phyloP scores from a whole-genome alignment of 2,329 filamentous ascomycete genomes.

The Venturia nashicola region DNA sequence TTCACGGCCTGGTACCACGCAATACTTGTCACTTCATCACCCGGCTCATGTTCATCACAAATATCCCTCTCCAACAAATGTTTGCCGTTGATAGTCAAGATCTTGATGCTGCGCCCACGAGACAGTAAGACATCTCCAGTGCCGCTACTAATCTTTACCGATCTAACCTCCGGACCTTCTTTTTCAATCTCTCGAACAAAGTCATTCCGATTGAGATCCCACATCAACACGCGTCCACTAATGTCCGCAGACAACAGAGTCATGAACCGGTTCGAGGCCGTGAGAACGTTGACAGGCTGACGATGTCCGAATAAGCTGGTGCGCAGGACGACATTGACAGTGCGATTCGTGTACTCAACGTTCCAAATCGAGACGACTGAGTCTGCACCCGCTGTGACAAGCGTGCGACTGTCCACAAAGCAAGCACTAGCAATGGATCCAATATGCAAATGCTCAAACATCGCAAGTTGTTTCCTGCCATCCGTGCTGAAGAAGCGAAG shows the following conservation, averaged over 20 bases:
- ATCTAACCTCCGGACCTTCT: conserved; percentile 41
- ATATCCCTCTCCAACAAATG: conserved; percentile 72
- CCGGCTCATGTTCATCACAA: conserved; percentile 49
- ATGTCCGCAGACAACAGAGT: conserved; percentile 72
- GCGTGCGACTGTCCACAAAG: conserved; percentile 79
- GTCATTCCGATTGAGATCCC: conserved; percentile 85
- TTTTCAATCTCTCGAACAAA: conserved; percentile 67
- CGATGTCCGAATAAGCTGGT: conserved; percentile 86
- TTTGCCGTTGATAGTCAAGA: conserved; percentile 84
- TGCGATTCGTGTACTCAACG: conserved; percentile 52
- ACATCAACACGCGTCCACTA: conserved; percentile 75
- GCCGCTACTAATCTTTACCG: conserved; percentile 77
- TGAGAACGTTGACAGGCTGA: conserved; percentile 66
- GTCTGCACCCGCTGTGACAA: conserved; percentile 86
- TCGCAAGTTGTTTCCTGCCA: conserved; percentile 67
- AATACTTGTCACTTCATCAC: conserved; percentile 65
- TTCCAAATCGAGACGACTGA: conserved; percentile 82
- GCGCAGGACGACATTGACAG: conserved; percentile 65
- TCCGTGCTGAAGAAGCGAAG: conserved; percentile 84
- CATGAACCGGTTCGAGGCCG: conserved; percentile 78
- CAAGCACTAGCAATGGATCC: conserved; percentile 74
- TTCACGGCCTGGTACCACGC: conserved; percentile 86
- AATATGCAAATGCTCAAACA: conserved; percentile 89
- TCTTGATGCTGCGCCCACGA: conserved; percentile 56
- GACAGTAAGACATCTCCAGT: conserved; percentile 84